Evolutionary conservation across 2,329 filamentous ascomycete species (phyloP).

Genomic region (Calycina marina): DNA sequence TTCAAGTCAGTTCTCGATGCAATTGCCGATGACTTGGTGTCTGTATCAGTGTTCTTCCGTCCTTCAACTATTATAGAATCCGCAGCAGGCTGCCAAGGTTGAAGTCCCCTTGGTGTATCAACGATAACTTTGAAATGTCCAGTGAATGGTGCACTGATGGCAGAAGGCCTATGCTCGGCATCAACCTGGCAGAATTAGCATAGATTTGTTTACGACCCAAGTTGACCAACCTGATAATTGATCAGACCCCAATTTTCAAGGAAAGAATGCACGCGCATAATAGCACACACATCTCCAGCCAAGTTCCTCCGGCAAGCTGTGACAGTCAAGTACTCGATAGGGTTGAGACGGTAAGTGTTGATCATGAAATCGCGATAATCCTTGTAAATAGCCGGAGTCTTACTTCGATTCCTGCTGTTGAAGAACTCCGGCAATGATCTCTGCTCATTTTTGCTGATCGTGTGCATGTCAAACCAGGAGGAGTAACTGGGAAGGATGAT

Average conservation of each 20-base stretch:
- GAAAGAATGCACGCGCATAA: conserved; percentile 97
- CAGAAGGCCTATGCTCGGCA: conserved; percentile 84
- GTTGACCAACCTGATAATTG: conserved; percentile 73
- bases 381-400: conserved; percentile 93
- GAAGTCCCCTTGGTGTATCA: conserved; percentile 86
- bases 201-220: conserved; percentile 1
- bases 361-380: conserved; percentile 99
- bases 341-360: conserved; percentile 95
- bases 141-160: conserved; percentile 90
- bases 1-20: conserved; percentile 73
- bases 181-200: conserved; percentile 54
- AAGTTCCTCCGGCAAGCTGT: conserved; percentile 91
- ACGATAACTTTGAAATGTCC: conserved; percentile 94
- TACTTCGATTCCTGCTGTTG: conserved; percentile 95
- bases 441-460: conserved; percentile 78
- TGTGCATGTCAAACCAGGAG: conserved; percentile 98
- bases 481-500: conserved; percentile 97
- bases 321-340: conserved; percentile 89
- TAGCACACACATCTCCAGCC: conserved; percentile 94
- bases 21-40: conserved; percentile 44
- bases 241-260: conserved; percentile 97
- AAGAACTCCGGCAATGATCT: conserved; percentile 97
- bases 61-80: conserved; percentile 52
- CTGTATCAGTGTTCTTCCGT: conserved; percentile 35
- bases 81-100: conserved; percentile 85